These are phyloP conservation scores for Vigna trinervia DNA, from an alignment of 306 rosid genomes.

Conservation along the genomic window DNA sequence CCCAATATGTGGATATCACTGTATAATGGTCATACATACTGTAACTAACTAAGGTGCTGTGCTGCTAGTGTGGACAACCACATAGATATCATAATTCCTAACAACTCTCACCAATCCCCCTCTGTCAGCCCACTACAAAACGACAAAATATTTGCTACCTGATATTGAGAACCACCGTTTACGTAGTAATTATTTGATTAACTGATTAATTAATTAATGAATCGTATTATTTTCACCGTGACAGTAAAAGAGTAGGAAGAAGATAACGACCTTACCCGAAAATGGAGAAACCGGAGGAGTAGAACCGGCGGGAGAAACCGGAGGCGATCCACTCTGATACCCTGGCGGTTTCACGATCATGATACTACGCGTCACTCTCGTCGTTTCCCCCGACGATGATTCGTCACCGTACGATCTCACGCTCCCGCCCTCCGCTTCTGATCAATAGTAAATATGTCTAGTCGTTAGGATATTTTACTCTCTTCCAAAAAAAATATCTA, in stretches of 20 bases:
- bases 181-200: background rate
- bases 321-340: constrained; percentile 74
- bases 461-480: background rate
- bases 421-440: constrained; percentile 63
- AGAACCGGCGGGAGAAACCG: constrained; percentile 84
- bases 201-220: background rate
- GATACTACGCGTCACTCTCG: constrained; percentile 83
- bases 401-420: constrained; percentile 63
- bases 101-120: constrained; percentile 24
- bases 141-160: constrained; percentile 44
- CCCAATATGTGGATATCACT: constrained; percentile 9
- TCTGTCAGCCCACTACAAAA: constrained; percentile 14
- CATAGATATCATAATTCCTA: constrained; percentile 33
- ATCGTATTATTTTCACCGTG: background rate
- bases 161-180: constrained; percentile 15
- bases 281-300: constrained; percentile 90
- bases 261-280: constrained; percentile 65
- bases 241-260: background rate
- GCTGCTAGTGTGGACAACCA: constrained; percentile 17
- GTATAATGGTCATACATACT: background rate
- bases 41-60: background rate
- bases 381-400: constrained; percentile 50
- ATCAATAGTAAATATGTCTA: constrained; percentile 22
- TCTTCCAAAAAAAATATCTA: background rate
- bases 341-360: constrained; percentile 90